Conservation (phyloP, 306 rosid genomes). For the Biancaea sappan region DNA sequence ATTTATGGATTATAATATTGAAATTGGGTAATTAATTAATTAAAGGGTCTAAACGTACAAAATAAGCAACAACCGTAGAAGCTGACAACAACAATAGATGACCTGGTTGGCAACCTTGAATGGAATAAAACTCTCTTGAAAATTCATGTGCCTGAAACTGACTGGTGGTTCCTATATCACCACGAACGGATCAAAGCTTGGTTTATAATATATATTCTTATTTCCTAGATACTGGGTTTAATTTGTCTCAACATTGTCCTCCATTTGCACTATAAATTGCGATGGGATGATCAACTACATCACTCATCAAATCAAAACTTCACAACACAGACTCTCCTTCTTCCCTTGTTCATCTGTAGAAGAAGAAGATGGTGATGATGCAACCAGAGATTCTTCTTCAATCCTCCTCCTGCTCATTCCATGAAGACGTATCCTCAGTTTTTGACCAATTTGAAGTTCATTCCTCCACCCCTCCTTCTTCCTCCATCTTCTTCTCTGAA, state of each 20-base stretch:
- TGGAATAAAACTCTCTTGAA: too few species aligned
- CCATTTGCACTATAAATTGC: neutral
- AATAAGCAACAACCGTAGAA: too few species aligned
- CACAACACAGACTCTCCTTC: neutral
- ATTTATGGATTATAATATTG: too few species aligned
- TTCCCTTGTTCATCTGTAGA: neutral
- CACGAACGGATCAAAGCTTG: too few species aligned
- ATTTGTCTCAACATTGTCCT: slow-evolving; percentile 8
- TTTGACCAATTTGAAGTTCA: slow-evolving; percentile 23
- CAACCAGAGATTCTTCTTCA: slow-evolving; percentile 28
- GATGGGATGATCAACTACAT: neutral
- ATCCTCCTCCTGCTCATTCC: slow-evolving; percentile 38
- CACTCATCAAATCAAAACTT: neutral
- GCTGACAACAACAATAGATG: too few species aligned
- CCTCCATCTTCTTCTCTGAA: slow-evolving; percentile 20
- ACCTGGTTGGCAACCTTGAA: too few species aligned
- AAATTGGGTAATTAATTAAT: too few species aligned
- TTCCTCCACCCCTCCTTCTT: slow-evolving; percentile 19
- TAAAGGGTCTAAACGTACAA: too few species aligned
- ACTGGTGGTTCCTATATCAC: too few species aligned
- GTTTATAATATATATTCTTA: too few species aligned
- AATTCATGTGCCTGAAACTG: too few species aligned
- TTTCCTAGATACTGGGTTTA: neutral
- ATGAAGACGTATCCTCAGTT: slow-evolving; percentile 3
- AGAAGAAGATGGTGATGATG: slow-evolving; percentile 31